Evolutionary conservation across 305 asterid species (phyloP).

Genomic region (Ilex paraguariensis): DNA sequence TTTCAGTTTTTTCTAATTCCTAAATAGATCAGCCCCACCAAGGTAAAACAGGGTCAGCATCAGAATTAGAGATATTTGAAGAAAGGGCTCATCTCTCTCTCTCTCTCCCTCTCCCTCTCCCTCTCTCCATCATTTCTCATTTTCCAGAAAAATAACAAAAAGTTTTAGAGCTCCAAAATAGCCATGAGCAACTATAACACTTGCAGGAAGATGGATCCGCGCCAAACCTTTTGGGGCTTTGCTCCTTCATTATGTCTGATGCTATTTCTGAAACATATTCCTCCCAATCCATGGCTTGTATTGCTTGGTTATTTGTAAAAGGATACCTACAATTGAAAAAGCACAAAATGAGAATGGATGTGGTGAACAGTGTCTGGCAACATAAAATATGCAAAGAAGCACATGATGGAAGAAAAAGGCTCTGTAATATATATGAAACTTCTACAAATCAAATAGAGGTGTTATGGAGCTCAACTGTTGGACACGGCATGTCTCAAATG

Average conservation of each 20-base stretch:
- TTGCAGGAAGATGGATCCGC: constrained; percentile 11
- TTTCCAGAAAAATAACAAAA: not conserved
- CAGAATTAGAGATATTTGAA: too few relatives aligned
- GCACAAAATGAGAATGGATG: not conserved
- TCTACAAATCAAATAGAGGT: constrained; percentile 8
- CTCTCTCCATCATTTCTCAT: too few relatives aligned
- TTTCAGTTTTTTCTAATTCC: too few relatives aligned
- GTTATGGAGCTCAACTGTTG: constrained; percentile 66
- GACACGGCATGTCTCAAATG: constrained; percentile 90
- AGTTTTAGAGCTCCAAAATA: not conserved
- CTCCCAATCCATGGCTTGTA: constrained; percentile 98
- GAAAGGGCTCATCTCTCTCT: too few relatives aligned
- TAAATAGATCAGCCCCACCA: too few relatives aligned
- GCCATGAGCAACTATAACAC: constrained; percentile 15
- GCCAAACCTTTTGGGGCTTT: constrained; percentile 87
- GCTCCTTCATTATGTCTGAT: constrained; percentile 88
- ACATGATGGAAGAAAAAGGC: constrained; percentile 4
- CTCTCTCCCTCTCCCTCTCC: too few relatives aligned
- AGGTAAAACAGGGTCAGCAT: too few relatives aligned
- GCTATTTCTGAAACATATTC: constrained; percentile 88
- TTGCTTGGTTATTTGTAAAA: constrained; percentile 63
- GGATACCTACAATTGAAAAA: constrained; percentile 63
- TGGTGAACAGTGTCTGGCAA: not conserved
- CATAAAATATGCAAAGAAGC: not conserved
- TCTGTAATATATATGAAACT: constrained; percentile 6